Conservation (phyloP, 2,329 filamentous ascomycete genomes). For the Fusarium austroafricanum region DNA sequence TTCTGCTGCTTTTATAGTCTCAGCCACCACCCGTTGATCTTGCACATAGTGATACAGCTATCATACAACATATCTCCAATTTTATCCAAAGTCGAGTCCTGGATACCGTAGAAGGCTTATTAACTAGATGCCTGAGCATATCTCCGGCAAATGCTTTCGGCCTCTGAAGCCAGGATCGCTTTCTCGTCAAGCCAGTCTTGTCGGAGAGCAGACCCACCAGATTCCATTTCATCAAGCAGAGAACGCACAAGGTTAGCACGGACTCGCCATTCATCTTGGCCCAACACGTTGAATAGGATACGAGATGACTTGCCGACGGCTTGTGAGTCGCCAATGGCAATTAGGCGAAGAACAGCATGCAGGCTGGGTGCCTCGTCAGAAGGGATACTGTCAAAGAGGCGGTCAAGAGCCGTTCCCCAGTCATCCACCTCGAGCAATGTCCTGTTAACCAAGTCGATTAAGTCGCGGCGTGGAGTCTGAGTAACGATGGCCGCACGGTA, state of each 20-base stretch:
- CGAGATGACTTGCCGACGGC: conserved; percentile 47
- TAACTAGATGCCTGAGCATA: neutral
- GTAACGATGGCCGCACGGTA: conserved; percentile 46
- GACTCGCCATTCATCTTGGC: conserved; percentile 51
- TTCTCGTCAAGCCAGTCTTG: conserved; percentile 31
- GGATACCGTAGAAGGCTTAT: neutral
- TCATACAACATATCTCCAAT: conserved; percentile 17
- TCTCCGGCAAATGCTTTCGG: neutral
- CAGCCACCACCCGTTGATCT: neutral
- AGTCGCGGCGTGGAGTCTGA: conserved; percentile 10
- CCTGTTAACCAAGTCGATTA: conserved; percentile 44
- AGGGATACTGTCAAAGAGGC: conserved; percentile 26
- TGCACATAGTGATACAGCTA: conserved; percentile 19
- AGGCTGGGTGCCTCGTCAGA: conserved; percentile 33
- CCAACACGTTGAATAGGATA: conserved; percentile 51
- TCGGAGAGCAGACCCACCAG: conserved; percentile 22
- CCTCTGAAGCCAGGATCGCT: neutral
- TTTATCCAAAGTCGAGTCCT: neutral
- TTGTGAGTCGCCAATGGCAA: conserved; percentile 48
- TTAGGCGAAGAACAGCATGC: conserved; percentile 49
- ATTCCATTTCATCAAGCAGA: conserved; percentile 37
- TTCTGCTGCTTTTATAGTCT: neutral
- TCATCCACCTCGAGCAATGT: conserved; percentile 29
- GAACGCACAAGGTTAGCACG: conserved; percentile 43
- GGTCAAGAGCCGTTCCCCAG: conserved; percentile 34